Conservation (phyloP, 2,329 filamentous ascomycete genomes). For the Paracorniculantispora psalliotae region DNA sequence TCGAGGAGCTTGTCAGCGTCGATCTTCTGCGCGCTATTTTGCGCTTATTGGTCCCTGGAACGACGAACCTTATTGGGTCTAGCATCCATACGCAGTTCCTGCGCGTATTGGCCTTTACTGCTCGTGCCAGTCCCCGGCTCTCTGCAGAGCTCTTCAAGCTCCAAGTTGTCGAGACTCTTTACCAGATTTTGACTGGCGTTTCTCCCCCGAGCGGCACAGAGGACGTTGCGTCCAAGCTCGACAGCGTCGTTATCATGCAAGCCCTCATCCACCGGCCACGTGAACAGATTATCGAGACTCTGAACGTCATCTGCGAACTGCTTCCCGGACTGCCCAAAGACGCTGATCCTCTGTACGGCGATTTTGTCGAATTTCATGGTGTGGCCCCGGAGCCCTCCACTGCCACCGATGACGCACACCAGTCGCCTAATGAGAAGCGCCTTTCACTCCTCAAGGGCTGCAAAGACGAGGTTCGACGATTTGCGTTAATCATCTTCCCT, state of each 20-base stretch:
- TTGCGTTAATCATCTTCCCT: slow-evolving; percentile 87
- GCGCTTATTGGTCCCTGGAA: slow-evolving; percentile 83
- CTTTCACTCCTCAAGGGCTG: slow-evolving; percentile 78
- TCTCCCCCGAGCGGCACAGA: slow-evolving; percentile 78
- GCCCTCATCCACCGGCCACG: slow-evolving; percentile 91
- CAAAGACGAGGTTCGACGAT: slow-evolving; percentile 81
- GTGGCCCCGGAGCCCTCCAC: slow-evolving; percentile 17
- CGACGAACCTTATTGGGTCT: slow-evolving; percentile 88
- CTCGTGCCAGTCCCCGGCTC: slow-evolving; percentile 78
- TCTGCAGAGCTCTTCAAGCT: slow-evolving; percentile 91
- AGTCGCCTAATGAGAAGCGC: slow-evolving; percentile 69
- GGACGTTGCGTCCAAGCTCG: slow-evolving; percentile 78
- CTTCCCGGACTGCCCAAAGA: slow-evolving; percentile 67
- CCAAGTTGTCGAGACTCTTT: slow-evolving; percentile 94
- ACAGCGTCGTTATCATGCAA: slow-evolving; percentile 98
- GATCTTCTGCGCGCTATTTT: slow-evolving; percentile 81
- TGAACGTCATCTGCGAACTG: slow-evolving; percentile 95
- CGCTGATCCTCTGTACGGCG: slow-evolving; percentile 38
- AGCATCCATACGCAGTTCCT: slow-evolving; percentile 97
- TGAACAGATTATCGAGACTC: slow-evolving; percentile 93
- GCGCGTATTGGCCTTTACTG: slow-evolving; percentile 83
- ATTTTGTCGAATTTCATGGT: slow-evolving; percentile 39
- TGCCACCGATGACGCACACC: not conserved
- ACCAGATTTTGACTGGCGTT: slow-evolving; percentile 93
- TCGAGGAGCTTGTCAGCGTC: slow-evolving; percentile 88